These are phyloP conservation scores for Trypanosoma lewisi DNA, from an alignment of 208 protist genomes.

Conservation along the genomic window DNA sequence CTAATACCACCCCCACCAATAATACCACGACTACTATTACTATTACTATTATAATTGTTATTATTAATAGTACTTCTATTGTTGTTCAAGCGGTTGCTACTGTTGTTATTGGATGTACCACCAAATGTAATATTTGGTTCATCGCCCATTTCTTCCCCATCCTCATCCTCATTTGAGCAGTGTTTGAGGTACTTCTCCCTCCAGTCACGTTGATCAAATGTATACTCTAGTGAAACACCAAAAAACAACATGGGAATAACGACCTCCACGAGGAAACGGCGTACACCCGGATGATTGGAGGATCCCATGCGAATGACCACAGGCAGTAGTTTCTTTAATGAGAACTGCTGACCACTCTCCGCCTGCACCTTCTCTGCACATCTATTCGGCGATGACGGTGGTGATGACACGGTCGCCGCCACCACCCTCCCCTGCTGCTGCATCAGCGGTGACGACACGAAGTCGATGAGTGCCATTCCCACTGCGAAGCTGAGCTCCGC, in stretches of 20 bases:
- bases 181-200: constrained; percentile 44
- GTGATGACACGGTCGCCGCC: too few species aligned
- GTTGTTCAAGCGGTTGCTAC: background rate
- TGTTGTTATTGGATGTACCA: background rate
- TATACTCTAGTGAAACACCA: constrained; percentile 50
- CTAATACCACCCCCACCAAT: background rate
- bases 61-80: background rate
- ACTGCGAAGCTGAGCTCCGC: constrained; percentile 51
- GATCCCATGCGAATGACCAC: constrained; percentile 47
- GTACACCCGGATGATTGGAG: constrained; percentile 39
- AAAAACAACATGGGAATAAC: constrained; percentile 71
- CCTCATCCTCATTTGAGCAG: background rate
- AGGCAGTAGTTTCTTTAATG: constrained; percentile 36
- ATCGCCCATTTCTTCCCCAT: background rate
- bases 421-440: background rate
- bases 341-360: constrained; percentile 20
- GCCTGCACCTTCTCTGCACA: background rate
- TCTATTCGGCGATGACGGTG: background rate
- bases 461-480: constrained; percentile 51
- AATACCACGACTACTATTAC: background rate
- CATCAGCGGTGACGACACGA: constrained; percentile 23
- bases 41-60: background rate
- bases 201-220: constrained; percentile 49
- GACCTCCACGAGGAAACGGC: constrained; percentile 60
- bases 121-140: constrained; percentile 6